A percentile compares a stretch with the other conserved stretches of the same genome.
Evolutionary conservation across 2,329 filamentous ascomycete species (phyloP).

Genomic region (Aspergillus spinulosporus): DNA sequence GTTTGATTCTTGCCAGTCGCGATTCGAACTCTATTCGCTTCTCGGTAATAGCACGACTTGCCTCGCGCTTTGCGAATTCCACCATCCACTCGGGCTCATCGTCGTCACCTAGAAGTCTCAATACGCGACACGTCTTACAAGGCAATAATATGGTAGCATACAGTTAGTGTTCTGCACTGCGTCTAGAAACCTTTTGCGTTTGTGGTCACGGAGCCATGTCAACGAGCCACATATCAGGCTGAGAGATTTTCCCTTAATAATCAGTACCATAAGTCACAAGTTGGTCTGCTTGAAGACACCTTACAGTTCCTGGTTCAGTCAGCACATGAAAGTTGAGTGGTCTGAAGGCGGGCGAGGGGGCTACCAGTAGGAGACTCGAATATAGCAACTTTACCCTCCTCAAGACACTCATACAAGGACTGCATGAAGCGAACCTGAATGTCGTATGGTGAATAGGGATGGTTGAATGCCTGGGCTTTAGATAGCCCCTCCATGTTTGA

Average conservation of each 20-base stretch:
- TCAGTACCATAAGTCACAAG: slow-evolving; percentile 3
- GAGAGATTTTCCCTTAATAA: slow-evolving; percentile 74
- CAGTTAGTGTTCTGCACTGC: slow-evolving; percentile 49
- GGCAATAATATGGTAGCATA: slow-evolving; percentile 28
- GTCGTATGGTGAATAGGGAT: slow-evolving; percentile 83
- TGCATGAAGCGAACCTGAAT: slow-evolving; percentile 89
- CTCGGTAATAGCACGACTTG: slow-evolving; percentile 64
- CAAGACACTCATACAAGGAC: slow-evolving; percentile 74
- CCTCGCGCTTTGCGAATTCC: slow-evolving; percentile 71
- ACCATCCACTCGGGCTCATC: slow-evolving; percentile 84
- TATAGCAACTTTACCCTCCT: slow-evolving; percentile 78
- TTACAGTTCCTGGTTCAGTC: slow-evolving; percentile 43
- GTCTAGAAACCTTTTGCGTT: slow-evolving; percentile 61
- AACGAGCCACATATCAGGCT: slow-evolving; percentile 86
- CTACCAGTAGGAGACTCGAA: slow-evolving; percentile 92
- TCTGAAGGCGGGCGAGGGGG: neutral
- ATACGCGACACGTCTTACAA: slow-evolving; percentile 6
- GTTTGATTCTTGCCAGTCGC: slow-evolving; percentile 64
- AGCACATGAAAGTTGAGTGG: neutral
- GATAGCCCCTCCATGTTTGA: slow-evolving; percentile 33
- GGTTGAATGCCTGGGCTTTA: slow-evolving; percentile 66
- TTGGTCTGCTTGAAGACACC: slow-evolving; percentile 17
- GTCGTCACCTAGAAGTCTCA: slow-evolving; percentile 51
- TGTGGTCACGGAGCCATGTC: slow-evolving; percentile 87
- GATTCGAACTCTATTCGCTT: slow-evolving; percentile 72